Evolutionary conservation across 1,139 yeast species (phyloP), one percentile per base, ranked within the genome.

Genomic region (Yamadazyma membranifaciens): DNA sequence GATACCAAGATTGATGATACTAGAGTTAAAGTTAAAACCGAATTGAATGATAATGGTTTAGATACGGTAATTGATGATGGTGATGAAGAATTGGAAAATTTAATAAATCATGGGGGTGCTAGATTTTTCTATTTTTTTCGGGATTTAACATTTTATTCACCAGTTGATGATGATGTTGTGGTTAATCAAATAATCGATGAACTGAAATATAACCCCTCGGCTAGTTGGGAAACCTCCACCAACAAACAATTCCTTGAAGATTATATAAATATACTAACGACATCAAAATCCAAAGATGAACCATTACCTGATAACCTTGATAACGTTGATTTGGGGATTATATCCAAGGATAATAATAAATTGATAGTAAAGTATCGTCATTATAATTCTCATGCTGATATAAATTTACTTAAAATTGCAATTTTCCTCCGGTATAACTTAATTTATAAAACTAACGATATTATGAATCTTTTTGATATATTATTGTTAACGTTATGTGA

Each of bases 31-130:
- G 16, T 31, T 9, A 16, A 7, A 4, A 13, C 31, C 12, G 41
- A 38, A 45, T 52, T 65, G 43, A 56, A 54, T 42, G 64, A 62
- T 40, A 61, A 62, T 43, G 69, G 70, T 9, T 46, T 62, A 6
- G 30, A 29, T 29, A 12, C 4, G 22, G 9, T 5, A 10, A 10
- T 24, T 7, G 16, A 31, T 4, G 31, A 38, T n/a, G 13, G 24
- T 24, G 30, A 22, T 17, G 33, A 30, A 13, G 29, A 33, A 27
- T 11, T 37, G 5, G 30, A 37, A 11, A 12, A 26, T 11, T 29
- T 36, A 14, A n/a, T 33, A n/a, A 33, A 30, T 2, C 31, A 36
- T 24, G 28, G 37, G 2, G 31, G 14, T 13, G 29, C 40, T 17
- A 27, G 45, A 24, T 27, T 34, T 25, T 38, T 38, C 20, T 41